A percentile compares a stretch with the other conserved stretches of the same genome.
Evolutionary conservation across 768 basidiomycete species (phyloP).

Genomic region (Hirschioporus abietinus): DNA sequence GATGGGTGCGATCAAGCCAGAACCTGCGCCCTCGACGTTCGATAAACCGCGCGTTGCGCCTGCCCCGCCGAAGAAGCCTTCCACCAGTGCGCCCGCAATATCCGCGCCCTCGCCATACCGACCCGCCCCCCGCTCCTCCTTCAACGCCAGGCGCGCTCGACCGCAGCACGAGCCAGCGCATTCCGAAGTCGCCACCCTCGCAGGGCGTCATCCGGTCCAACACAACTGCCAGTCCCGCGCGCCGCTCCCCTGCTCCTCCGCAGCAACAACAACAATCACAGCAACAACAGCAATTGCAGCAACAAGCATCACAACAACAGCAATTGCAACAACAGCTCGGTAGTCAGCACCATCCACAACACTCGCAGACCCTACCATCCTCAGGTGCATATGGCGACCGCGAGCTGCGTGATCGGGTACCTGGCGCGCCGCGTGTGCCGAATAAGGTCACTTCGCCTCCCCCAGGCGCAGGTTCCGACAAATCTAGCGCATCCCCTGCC

Average conservation of each 20-base stretch:
- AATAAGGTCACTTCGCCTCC: conserved; percentile 10
- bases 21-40: neutral
- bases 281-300: conserved; percentile 35
- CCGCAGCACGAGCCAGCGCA: conserved; percentile 82
- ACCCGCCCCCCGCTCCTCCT: conserved; percentile 72
- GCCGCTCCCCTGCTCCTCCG: conserved; percentile 45
- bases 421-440: conserved; percentile 8
- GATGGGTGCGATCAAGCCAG: conserved; percentile 52
- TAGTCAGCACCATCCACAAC: conserved; percentile 6
- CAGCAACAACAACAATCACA: conserved; percentile 61
- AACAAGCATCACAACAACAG: conserved; percentile 56
- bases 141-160: conserved; percentile 67
- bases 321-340: conserved; percentile 29
- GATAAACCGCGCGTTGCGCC: conserved; percentile 4
- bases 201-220: conserved; percentile 16
- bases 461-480: neutral
- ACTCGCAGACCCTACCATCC: conserved; percentile 7
- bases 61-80: conserved; percentile 19
- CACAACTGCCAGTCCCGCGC: conserved; percentile 37
- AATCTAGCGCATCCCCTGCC: conserved; percentile 10
- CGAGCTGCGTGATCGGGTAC: conserved; percentile 8
- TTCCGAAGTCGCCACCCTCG: conserved; percentile 32
- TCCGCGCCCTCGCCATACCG: conserved; percentile 54
- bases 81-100: conserved; percentile 24
- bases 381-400: conserved; percentile 8